phyloP scores from a whole-genome alignment of 2,329 filamentous ascomycete genomes.

The Penicillium sp. region DNA sequence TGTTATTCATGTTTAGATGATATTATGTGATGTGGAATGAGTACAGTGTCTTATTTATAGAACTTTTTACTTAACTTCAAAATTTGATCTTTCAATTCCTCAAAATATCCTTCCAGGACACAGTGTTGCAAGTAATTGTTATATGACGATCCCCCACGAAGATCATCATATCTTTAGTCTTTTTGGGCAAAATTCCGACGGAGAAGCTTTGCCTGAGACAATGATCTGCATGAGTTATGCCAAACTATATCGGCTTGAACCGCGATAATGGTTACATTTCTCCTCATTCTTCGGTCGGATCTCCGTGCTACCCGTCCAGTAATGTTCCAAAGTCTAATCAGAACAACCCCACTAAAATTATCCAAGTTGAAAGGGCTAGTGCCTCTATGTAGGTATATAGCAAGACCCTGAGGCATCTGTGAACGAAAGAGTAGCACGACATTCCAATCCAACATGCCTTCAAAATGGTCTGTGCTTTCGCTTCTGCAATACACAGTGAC shows the following conservation, averaged over 20 bases:
- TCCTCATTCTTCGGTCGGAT: constrained; percentile 5
- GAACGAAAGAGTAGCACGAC: background rate
- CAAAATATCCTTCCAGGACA: too few species aligned
- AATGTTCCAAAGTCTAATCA: too few species aligned
- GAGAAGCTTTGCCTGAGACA: background rate
- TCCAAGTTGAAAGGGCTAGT: background rate
- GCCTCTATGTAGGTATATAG: background rate
- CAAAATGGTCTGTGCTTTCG: background rate
- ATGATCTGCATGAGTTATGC: background rate
- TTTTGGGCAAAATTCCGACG: constrained; percentile 8
- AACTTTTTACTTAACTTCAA: background rate
- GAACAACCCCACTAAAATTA: background rate
- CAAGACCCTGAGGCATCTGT: background rate
- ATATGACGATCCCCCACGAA: background rate
- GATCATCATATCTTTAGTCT: background rate
- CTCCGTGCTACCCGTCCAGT: background rate
- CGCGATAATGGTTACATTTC: constrained; percentile 14
- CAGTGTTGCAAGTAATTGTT: background rate
- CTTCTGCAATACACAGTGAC: background rate
- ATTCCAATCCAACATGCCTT: background rate
- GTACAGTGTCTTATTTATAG: background rate
- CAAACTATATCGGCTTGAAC: background rate
- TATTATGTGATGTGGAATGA: background rate
- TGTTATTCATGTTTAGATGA: constrained; percentile 10
- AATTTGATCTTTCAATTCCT: background rate